A percentile compares a stretch with the other conserved stretches of the same genome.
phyloP scores from a whole-genome alignment of 768 basidiomycete genomes.

The Podaxis mareebaensis region DNA sequence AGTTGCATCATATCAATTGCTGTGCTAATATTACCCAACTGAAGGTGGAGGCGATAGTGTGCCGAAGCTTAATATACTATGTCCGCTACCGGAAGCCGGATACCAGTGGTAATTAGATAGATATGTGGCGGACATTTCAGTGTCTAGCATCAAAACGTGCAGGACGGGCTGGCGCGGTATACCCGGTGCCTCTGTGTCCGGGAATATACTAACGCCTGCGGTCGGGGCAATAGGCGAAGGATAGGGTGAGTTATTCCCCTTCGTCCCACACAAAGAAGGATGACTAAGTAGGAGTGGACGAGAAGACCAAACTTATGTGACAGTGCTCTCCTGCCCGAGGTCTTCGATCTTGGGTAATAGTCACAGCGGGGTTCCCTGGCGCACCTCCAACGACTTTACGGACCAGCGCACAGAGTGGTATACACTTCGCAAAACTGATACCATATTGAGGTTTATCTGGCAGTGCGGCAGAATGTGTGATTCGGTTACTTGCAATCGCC shows the following conservation, averaged over 20 bases:
- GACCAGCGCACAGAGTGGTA: not conserved
- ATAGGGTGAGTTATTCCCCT: conserved; percentile 4
- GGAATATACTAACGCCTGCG: too few relatives aligned
- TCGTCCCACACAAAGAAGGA: not conserved
- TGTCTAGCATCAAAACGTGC: not conserved
- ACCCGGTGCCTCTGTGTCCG: too few relatives aligned
- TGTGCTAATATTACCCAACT: not conserved
- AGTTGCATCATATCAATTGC: conserved; percentile 4
- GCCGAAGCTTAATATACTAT: not conserved
- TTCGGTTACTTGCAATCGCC: not conserved
- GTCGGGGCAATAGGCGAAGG: too few relatives aligned
- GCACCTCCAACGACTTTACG: not conserved
- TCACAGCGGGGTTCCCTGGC: not conserved
- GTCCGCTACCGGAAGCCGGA: not conserved
- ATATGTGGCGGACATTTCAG: not conserved
- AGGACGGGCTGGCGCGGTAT: too few relatives aligned
- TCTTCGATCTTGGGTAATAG: not conserved
- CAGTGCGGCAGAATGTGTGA: not conserved
- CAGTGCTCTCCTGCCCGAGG: not conserved
- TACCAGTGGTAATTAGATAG: not conserved
- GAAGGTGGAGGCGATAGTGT: not conserved
- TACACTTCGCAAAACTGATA: not conserved
- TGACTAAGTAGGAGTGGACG: not conserved
- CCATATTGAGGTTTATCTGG: not conserved
- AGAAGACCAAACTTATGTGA: not conserved